A percentile compares a stretch with the other conserved stretches of the same genome.
Conservation (phyloP, 2,329 filamentous ascomycete genomes). For the Eutypa lata region DNA sequence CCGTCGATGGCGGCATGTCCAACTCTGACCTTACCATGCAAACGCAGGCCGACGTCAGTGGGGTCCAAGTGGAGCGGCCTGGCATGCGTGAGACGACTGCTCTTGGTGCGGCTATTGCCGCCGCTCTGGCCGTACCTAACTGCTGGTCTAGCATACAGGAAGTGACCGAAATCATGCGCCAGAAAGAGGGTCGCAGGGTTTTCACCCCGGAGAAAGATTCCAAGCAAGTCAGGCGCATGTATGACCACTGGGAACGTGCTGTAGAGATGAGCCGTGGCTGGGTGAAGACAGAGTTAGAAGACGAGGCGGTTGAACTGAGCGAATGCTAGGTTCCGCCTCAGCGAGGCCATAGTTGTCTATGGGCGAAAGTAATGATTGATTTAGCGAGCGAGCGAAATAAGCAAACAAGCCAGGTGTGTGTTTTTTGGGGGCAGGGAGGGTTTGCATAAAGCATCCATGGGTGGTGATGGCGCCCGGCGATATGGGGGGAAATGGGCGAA, state of each 20-base stretch:
- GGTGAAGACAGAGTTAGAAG: constrained; percentile 35
- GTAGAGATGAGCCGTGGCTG: constrained; percentile 58
- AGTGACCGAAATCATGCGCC: constrained; percentile 62
- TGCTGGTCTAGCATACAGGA: constrained; percentile 77
- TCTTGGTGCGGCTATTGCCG: constrained; percentile 83
- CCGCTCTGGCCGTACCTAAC: constrained; percentile 71
- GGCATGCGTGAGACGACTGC: constrained; percentile 89
- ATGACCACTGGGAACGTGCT: constrained; percentile 53
- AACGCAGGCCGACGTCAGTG: constrained; percentile 81
- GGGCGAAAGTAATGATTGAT: background rate
- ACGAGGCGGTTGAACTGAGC: constrained; percentile 9
- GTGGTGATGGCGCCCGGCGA: no score
- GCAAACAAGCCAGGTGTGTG: background rate
- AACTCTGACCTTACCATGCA: constrained; percentile 89
- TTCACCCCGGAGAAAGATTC: constrained; percentile 65
- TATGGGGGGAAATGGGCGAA: no score
- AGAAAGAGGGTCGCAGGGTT: constrained; percentile 63
- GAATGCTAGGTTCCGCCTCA: background rate
- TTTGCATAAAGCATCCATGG: no score
- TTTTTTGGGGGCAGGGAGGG: background rate
- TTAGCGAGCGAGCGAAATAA: background rate
- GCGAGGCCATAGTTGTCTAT: background rate
- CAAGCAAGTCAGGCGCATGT: constrained; percentile 39
- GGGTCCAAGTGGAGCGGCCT: constrained; percentile 79
- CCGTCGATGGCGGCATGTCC: constrained; percentile 86